phyloP scores from a whole-genome alignment of 2,329 filamentous ascomycete species.

The Dendryphion nanum region DNA sequence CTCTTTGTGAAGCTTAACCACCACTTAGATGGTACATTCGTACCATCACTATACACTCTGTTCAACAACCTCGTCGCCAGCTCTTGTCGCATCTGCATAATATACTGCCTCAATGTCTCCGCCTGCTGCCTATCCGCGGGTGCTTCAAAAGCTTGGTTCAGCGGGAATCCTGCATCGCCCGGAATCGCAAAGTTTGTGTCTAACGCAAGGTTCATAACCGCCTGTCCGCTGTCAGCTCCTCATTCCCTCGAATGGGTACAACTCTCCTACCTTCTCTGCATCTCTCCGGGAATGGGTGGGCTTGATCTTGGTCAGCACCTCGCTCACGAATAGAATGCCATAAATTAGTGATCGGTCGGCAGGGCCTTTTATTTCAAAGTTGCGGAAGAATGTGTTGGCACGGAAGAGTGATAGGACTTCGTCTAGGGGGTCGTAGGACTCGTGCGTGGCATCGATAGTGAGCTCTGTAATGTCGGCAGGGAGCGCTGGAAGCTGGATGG shows the following conservation, averaged over 20 bases:
- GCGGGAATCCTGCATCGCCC: constrained; percentile 85
- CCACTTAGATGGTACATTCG: constrained; percentile 69
- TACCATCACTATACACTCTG: constrained; percentile 78
- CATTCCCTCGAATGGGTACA: not conserved
- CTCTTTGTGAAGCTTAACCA: constrained; percentile 99
- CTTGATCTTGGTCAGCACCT: constrained; percentile 85
- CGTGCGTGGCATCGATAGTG: constrained; percentile 73
- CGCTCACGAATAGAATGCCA: constrained; percentile 91
- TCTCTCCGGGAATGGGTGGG: constrained; percentile 65
- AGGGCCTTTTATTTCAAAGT: constrained; percentile 97
- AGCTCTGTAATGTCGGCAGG: constrained; percentile 55
- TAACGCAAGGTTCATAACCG: constrained; percentile 85
- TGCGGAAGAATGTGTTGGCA: constrained; percentile 98
- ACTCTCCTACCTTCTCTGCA: constrained; percentile 60
- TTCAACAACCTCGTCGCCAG: constrained; percentile 78
- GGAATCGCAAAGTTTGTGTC: constrained; percentile 93
- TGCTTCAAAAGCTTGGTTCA: constrained; percentile 96
- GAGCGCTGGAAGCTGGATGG: constrained; percentile 72
- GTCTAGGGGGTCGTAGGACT: constrained; percentile 95
- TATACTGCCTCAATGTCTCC: constrained; percentile 82
- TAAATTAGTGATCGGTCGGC: constrained; percentile 95
- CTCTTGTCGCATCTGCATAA: constrained; percentile 91
- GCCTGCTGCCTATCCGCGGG: constrained; percentile 85
- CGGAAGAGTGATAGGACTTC: constrained; percentile 91
- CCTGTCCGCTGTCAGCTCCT: constrained; percentile 50